Base-by-base conservation (phyloP, 768 basidiomycete species). In the Agaricus blazei region DNA sequence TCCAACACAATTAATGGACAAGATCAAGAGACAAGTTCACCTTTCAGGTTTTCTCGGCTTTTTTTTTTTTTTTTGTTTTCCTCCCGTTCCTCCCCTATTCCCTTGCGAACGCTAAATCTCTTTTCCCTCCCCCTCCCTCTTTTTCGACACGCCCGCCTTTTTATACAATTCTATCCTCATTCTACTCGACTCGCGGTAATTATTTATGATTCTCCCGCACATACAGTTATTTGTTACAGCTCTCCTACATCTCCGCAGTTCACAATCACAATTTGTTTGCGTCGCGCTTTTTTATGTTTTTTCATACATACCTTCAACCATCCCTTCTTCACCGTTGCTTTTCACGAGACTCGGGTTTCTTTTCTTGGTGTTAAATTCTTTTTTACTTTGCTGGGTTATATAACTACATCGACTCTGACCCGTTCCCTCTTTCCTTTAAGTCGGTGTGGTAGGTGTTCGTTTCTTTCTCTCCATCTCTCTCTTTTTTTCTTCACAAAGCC, bases 1-100 rank as follows among this genome's bases (percentile, higher is more conserved):
- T 55, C 47, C 48, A 42, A 48, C 53, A 48, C 53, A 48, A 54
- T 48, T 47, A 55, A 56, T 36, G 54, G 54, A 56, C 48, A 56
- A 56, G 29, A 44, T 43, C 48, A 49, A 49, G 23, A n/a, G 23
- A n/a, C 38, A 48, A 55, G 41, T 41, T 50, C 31, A 41, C 34
- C 11, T 34, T 34, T 34, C 44, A 36, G 24, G 19, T 41, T 29
- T 31, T 29, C 23, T 9, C 19, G 9, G 24, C 29, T 37, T 27
- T 42, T 19, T 19, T 19, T 19, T 19, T 19, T 19, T 19, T 19
- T 19, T 19, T 19, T 19, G 19, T 19, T 19, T 19, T 19, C 19
- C 19, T 19, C 19, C 19, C 19, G 19, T 19, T 27, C 28, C 50
- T 29, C 15, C 11, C 42, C 40, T 34, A 7, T 44, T 44, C 12